These are phyloP conservation scores for Rhododendron henanense DNA, from an alignment of 148 eudicot genomes.

Conservation along the genomic window DNA sequence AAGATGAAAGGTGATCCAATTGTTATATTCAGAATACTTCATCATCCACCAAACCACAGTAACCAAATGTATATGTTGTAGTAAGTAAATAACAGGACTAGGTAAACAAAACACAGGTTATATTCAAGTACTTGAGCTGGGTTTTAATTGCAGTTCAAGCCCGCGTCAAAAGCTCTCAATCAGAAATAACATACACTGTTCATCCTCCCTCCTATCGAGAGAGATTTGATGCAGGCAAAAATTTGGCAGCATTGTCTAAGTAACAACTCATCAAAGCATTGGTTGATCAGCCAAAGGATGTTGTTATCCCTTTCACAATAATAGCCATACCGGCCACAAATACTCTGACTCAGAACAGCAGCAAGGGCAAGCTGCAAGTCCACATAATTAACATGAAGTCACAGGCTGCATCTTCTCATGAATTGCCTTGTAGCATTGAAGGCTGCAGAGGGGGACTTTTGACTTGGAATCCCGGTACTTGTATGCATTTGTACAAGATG, in stretches of 20 bases:
- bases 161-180: neutral
- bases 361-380: neutral
- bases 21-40: neutral
- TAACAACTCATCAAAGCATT: neutral
- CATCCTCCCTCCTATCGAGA: neutral
- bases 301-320: too few species aligned
- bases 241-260: neutral
- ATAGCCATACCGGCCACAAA: neutral
- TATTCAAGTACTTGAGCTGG: neutral
- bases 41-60: neutral
- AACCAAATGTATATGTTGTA: neutral
- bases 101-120: neutral
- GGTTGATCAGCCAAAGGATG: neutral
- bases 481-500: slow-evolving; percentile 60
- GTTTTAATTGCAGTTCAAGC: neutral
- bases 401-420: slow-evolving; percentile 25
- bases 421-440: slow-evolving; percentile 63
- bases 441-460: slow-evolving; percentile 65
- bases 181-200: neutral
- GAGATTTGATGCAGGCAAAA: neutral
- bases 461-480: slow-evolving; percentile 70
- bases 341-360: neutral
- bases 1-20: neutral
- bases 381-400: slow-evolving; percentile 30
- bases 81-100: neutral